Evolutionary conservation across 225 moss, liverwort and hornwort species (phyloP).

Genomic region (Thuidium tamariscinum): DNA sequence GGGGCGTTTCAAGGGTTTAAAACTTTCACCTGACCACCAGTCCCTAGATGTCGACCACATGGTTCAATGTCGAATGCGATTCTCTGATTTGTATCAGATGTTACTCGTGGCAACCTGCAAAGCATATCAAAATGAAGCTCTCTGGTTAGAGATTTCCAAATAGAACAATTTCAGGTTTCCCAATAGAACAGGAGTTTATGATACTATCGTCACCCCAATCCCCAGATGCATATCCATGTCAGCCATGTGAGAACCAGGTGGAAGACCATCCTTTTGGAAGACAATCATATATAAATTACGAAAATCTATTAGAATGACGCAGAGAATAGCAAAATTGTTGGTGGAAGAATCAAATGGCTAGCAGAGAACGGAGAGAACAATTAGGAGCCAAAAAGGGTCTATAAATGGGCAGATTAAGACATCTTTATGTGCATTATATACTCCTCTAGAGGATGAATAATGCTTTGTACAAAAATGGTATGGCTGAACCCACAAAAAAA

Average conservation of each 20-base stretch:
- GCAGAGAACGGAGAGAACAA: not conserved
- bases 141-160: not conserved
- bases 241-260: too few species aligned
- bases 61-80: conserved; percentile 90
- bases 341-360: not conserved
- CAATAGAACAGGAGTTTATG: not conserved
- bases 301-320: not conserved
- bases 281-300: not conserved
- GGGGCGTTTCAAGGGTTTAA: not conserved
- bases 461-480: not conserved
- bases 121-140: not conserved
- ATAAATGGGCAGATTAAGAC: not conserved
- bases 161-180: not conserved
- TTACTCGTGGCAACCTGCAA: conserved; percentile 60
- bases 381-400: too few species aligned
- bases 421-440: not conserved
- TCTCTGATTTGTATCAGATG: conserved; percentile 81
- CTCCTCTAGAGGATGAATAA: not conserved
- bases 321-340: not conserved
- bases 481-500: not conserved
- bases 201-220: not conserved
- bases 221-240: not conserved
- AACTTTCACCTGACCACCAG: conserved; percentile 75
- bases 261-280: not conserved
- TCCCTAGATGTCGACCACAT: conserved; percentile 73